Evolutionary conservation across 371 early-diverging fungal species (phyloP), one percentile per base, ranked within the genome.

Genomic region (Rhizomucor pusillus): DNA sequence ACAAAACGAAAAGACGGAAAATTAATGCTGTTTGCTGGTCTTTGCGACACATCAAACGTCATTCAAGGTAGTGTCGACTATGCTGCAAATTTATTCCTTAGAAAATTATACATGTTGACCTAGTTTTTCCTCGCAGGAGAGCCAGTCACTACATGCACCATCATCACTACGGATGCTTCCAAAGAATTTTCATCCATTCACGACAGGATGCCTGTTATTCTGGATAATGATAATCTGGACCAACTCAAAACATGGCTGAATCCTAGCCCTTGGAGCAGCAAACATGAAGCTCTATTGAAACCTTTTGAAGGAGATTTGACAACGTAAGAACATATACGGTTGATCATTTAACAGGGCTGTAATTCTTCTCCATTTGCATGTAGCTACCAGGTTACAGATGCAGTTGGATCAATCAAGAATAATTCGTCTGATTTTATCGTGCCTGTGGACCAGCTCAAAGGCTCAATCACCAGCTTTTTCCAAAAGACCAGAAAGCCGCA

Each of bases 171-270:
- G 2, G 55, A 61, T 13, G 56, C 81, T 2, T 73, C 81, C 0
- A 51, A 62, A 0, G 65, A 62, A 3, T 65, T 88, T 22, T 60
- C 66, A 10, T 83, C 71, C 65, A 60, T 90, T 1, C 90, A 90
- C 56, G 79, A 85, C 53, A 79, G 90, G 1, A 88, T 90, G 87
- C 90, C 90, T 14, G 88, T 85, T 25, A 79, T 90, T 49, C 64
- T 89, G 23, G 67, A 79, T 12, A 60, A 75, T 13, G 72, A 71
- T 24, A 63, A 55, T 7, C 56, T 69, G 22, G 80, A 75, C 19
- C 63, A 77, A 18, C 59, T 66, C 12, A 36, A 34, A 12, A 29
- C 29, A 29, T 90, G 90, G 90, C 56, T 90, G n/a, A 80, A 86
- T 56, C 71, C 69, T 14, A 25, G 59, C 3, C 43, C 51, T 0